Evolutionary conservation across 2,329 filamentous ascomycete species (phyloP).

Genomic region (Aureobasidium sp.): DNA sequence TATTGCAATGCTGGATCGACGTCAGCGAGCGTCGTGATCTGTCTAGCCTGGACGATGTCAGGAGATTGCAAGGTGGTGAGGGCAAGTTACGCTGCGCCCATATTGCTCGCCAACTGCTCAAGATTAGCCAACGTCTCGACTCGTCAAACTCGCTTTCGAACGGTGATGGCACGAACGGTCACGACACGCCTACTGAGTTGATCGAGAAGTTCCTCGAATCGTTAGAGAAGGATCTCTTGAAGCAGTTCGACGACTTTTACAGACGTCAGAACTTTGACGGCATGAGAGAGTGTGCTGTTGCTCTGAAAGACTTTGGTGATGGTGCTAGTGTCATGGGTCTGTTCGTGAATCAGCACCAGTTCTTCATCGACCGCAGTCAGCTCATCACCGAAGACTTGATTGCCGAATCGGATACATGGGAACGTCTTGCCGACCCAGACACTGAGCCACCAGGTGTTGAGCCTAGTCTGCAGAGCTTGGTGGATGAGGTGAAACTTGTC

Average conservation of each 20-base stretch:
- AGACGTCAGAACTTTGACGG: conserved; percentile 90
- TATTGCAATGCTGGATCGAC: conserved; percentile 95
- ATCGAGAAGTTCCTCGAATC: conserved; percentile 96
- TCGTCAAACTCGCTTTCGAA: conserved; percentile 30
- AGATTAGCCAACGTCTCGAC: conserved; percentile 88
- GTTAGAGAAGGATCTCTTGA: conserved; percentile 86
- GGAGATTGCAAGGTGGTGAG: conserved; percentile 74
- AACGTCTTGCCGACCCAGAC: conserved; percentile 88
- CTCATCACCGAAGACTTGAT: conserved; percentile 79
- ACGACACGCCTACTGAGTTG: conserved; percentile 50
- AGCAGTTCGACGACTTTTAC: conserved; percentile 97
- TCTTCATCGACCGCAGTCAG: conserved; percentile 95
- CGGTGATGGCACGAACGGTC: conserved; percentile 20
- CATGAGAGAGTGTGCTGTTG: conserved; percentile 94
- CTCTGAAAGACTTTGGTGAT: conserved; percentile 91
- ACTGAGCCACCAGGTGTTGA: conserved; percentile 86
- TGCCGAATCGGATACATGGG: conserved; percentile 68
- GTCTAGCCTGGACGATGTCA: conserved; percentile 78
- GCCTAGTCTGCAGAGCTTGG: conserved; percentile 78
- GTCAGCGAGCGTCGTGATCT: conserved; percentile 85
- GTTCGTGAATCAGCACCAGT: conserved; percentile 98
- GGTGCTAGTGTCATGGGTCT: conserved; percentile 89
- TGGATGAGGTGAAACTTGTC: conserved; percentile 91
- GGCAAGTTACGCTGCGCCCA: conserved; percentile 91
- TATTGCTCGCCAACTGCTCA: conserved; percentile 85